Evolutionary conservation across 768 basidiomycete genomes (phyloP).

Genomic region (Saitozyma podzolica): DNA sequence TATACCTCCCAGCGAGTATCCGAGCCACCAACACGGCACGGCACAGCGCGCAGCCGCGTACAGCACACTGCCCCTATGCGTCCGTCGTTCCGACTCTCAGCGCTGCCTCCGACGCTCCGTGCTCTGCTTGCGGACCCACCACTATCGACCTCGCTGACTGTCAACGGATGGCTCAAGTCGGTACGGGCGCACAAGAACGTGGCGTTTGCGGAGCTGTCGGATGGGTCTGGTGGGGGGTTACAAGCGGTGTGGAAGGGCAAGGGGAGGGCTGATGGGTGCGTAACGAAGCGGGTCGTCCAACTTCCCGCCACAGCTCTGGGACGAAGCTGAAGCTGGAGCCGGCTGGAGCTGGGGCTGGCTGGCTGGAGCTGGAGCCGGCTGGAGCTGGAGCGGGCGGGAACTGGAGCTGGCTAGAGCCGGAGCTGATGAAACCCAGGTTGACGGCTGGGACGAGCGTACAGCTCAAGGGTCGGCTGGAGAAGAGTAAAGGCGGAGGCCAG

Average conservation of each 20-base stretch:
- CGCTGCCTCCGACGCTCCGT: constrained; percentile 16
- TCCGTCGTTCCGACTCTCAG: not conserved
- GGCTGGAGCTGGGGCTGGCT: too few relatives aligned
- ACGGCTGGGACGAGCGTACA: constrained; percentile 63
- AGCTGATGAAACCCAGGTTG: constrained; percentile 51
- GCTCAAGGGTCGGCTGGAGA: constrained; percentile 57
- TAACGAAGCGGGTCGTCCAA: not conserved
- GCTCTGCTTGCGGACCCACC: constrained; percentile 1
- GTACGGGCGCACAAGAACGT: constrained; percentile 82
- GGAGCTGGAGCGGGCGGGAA: too few relatives aligned
- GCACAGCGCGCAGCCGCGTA: too few relatives aligned
- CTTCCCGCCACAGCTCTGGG: not conserved
- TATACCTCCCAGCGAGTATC: too few relatives aligned
- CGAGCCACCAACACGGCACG: too few relatives aligned
- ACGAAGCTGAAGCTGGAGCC: too few relatives aligned
- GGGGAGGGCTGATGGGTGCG: constrained; percentile 47
- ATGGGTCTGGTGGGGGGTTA: constrained; percentile 70
- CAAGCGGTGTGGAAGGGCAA: constrained; percentile 72
- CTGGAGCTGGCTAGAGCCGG: not conserved
- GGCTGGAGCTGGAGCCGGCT: not conserved
- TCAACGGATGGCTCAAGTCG: constrained; percentile 84
- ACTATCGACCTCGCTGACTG: constrained; percentile 3
- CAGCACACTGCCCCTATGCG: too few relatives aligned
- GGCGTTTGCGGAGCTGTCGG: constrained; percentile 73
- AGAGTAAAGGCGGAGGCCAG: constrained; percentile 60